These are phyloP conservation scores for Candida multigemmis DNA, from an alignment of 805 yeast genomes.

Conservation along the genomic window DNA sequence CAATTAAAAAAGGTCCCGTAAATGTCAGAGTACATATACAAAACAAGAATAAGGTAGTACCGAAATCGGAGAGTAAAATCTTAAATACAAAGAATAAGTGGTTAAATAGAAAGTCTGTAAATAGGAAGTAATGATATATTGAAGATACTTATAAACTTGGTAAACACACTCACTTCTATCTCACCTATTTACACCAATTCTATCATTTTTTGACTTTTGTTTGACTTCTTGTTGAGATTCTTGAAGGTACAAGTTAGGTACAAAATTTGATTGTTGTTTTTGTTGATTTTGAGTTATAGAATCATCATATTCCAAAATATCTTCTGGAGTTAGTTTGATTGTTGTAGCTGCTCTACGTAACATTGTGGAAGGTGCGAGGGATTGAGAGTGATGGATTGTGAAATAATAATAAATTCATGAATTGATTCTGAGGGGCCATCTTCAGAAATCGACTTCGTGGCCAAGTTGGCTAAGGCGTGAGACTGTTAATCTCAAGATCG, in stretches of 20 bases:
- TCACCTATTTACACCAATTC: constrained; percentile 11
- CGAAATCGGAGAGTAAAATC: constrained; percentile 24
- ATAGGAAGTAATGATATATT: constrained; percentile 17
- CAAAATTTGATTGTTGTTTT: constrained; percentile 2
- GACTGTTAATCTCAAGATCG: too few species aligned
- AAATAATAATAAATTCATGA: background rate
- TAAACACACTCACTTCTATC: background rate
- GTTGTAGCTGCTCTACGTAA: constrained; percentile 66
- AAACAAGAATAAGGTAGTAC: constrained; percentile 18
- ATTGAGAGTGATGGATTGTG: background rate
- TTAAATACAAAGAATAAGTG: constrained; percentile 24
- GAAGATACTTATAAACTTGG: background rate
- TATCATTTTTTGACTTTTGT: constrained; percentile 10
- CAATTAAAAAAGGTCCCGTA: constrained; percentile 31
- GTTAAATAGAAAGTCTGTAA: constrained; percentile 30
- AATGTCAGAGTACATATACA: constrained; percentile 23
- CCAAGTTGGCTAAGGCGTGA: too few species aligned
- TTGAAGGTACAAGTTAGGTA: too few species aligned
- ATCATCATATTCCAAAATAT: constrained; percentile 44
- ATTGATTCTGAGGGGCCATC: too few species aligned
- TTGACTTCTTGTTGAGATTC: constrained; percentile 4
- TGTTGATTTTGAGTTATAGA: constrained; percentile 5
- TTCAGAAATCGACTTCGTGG: too few species aligned
- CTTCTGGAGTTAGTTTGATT: constrained; percentile 60
- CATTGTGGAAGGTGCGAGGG: too few species aligned